Percentiles rank a stretch among this genome's conserved stretches.
Conservation (phyloP, 306 rosid species). For the Delonix regia region DNA sequence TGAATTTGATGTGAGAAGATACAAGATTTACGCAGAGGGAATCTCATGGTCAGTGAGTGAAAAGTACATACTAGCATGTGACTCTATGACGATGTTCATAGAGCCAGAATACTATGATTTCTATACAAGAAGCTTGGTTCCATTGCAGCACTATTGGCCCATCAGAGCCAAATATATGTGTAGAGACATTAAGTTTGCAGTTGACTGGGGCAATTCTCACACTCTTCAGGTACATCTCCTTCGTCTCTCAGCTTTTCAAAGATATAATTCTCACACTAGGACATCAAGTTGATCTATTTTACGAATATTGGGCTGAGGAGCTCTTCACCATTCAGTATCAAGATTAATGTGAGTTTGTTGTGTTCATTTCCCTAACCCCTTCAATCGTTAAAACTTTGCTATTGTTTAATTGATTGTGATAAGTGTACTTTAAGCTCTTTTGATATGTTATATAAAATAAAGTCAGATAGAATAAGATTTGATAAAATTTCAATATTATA, state of each 20-base stretch:
- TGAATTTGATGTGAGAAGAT: constrained; percentile 36
- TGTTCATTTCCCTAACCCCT: too few species aligned
- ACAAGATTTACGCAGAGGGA: constrained; percentile 62
- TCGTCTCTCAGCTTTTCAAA: neutral
- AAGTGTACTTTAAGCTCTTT: too few species aligned
- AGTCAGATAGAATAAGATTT: too few species aligned
- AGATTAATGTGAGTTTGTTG: too few species aligned
- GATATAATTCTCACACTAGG: too few species aligned
- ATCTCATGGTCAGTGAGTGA: constrained; percentile 60
- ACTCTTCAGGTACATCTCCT: constrained; percentile 34
- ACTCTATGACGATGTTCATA: constrained; percentile 57
- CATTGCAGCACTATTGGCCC: constrained; percentile 56
- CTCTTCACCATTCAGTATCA: too few species aligned
- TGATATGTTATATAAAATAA: too few species aligned
- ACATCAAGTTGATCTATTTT: too few species aligned
- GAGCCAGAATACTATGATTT: constrained; percentile 48
- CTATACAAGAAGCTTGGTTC: constrained; percentile 50
- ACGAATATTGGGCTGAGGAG: too few species aligned
- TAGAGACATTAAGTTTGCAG: constrained; percentile 47
- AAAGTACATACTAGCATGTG: constrained; percentile 57
- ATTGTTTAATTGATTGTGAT: too few species aligned
- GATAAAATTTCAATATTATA: too few species aligned
- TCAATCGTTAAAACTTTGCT: too few species aligned
- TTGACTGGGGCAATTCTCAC: constrained; percentile 57
- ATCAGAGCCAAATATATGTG: constrained; percentile 42